phyloP scores from a whole-genome alignment of 305 asterid species.

The Solanum chacoense region DNA sequence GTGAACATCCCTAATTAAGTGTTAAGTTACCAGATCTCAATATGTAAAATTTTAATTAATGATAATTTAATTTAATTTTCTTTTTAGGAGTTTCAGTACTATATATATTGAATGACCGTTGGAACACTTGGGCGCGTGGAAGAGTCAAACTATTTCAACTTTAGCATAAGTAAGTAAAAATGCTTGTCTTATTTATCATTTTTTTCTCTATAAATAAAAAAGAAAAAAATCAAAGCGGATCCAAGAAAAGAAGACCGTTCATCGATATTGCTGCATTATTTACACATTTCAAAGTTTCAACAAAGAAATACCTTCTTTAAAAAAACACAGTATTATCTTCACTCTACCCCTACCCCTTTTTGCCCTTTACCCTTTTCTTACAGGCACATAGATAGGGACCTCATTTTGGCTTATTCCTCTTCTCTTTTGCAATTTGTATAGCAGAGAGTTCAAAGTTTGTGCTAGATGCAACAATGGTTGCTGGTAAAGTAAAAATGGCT shows the following conservation, averaged over 20 bases:
- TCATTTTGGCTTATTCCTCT: conserved; percentile 17
- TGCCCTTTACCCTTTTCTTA: neutral
- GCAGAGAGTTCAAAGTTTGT: neutral
- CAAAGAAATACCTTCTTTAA: neutral
- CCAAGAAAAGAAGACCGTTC: conserved; percentile 29
- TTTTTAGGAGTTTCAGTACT: neutral
- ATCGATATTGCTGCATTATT: conserved; percentile 11
- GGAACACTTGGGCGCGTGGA: neutral
- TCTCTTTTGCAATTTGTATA: neutral
- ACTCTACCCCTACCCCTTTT: neutral
- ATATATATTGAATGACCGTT: neutral
- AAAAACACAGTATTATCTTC: neutral
- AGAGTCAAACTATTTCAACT: neutral
- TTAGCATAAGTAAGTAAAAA: neutral
- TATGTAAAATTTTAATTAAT: neutral
- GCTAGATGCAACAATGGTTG: conserved; percentile 44
- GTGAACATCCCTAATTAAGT: neutral
- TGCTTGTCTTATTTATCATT: neutral
- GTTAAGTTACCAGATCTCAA: neutral
- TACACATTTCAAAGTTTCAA: conserved; percentile 6
- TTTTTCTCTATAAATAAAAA: neutral
- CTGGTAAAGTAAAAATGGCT: conserved; percentile 65
- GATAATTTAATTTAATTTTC: neutral
- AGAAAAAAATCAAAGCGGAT: neutral
- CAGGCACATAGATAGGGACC: conserved; percentile 13